Percentiles rank a stretch among this genome's conserved stretches.
These are phyloP conservation scores for Nicotiana attenuata DNA, from an alignment of 257 asterid genomes.

Conservation along the genomic window DNA sequence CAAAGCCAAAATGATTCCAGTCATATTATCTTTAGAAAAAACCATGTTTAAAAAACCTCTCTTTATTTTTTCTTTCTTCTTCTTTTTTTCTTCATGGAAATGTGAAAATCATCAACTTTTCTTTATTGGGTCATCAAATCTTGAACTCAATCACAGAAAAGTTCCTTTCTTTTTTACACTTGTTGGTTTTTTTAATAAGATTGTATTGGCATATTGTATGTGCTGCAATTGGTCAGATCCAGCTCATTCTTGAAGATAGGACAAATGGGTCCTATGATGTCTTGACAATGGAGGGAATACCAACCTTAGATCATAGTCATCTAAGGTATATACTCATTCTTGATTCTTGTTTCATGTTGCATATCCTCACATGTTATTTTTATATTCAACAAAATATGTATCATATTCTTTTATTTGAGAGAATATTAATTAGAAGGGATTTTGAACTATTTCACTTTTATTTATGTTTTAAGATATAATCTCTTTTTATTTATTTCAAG, in stretches of 20 bases:
- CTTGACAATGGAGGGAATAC: not conserved
- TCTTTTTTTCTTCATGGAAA: constrained; percentile 29
- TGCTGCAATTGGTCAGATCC: constrained; percentile 8
- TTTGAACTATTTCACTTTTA: too few species aligned
- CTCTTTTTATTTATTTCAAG: too few species aligned
- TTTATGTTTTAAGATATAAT: too few species aligned
- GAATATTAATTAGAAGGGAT: too few species aligned
- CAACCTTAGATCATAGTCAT: not conserved
- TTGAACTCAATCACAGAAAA: constrained; percentile 17
- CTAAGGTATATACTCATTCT: not conserved
- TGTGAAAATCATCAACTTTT: constrained; percentile 18
- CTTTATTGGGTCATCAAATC: constrained; percentile 24
- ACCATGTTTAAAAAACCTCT: constrained; percentile 24
- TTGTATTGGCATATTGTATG: not conserved
- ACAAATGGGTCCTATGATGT: constrained; percentile 3
- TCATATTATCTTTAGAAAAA: constrained; percentile 53
- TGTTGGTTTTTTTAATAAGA: not conserved
- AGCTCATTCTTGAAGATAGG: not conserved
- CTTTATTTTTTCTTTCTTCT: constrained; percentile 8
- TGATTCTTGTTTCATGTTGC: not conserved
- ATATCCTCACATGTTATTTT: not conserved
- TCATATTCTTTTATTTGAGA: too few species aligned
- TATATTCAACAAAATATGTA: not conserved
- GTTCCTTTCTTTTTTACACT: not conserved
- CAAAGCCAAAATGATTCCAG: constrained; percentile 63